Evolutionary conservation across 2,329 filamentous ascomycete species (phyloP).

Genomic region (Aspergillus unguis): DNA sequence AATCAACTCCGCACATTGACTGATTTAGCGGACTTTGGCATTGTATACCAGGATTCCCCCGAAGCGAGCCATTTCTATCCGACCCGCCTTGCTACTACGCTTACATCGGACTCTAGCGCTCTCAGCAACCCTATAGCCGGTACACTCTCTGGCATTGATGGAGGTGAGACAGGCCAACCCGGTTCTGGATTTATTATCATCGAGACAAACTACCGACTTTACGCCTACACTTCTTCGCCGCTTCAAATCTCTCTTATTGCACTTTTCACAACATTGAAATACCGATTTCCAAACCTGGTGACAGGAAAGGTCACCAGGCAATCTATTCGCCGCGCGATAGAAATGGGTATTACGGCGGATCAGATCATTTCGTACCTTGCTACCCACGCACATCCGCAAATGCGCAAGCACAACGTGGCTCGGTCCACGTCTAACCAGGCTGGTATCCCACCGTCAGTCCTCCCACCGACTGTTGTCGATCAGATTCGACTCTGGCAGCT

Average conservation of each 20-base stretch:
- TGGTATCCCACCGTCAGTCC: slow-evolving; percentile 56
- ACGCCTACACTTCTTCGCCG: slow-evolving; percentile 92
- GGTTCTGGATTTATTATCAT: slow-evolving; percentile 79
- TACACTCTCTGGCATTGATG: slow-evolving; percentile 48
- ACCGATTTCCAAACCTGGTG: slow-evolving; percentile 91
- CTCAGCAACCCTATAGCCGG: slow-evolving; percentile 70
- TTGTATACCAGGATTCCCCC: slow-evolving; percentile 65
- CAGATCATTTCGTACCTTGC: slow-evolving; percentile 93
- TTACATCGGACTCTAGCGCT: slow-evolving; percentile 72
- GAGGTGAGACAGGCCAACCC: slow-evolving; percentile 29
- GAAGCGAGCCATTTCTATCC: slow-evolving; percentile 68
- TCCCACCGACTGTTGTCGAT: slow-evolving; percentile 94
- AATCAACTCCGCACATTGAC: slow-evolving; percentile 86
- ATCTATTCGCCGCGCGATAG: slow-evolving; percentile 82
- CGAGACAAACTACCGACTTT: slow-evolving; percentile 96
- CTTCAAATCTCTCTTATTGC: slow-evolving; percentile 91
- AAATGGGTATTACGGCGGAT: slow-evolving; percentile 86
- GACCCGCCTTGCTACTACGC: slow-evolving; percentile 86
- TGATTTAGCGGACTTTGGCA: slow-evolving; percentile 85
- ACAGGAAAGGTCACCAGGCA: slow-evolving; percentile 85
- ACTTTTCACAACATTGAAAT: slow-evolving; percentile 81
- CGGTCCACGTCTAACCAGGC: slow-evolving; percentile 39
- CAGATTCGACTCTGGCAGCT: slow-evolving; percentile 98
- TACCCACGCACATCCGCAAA: slow-evolving; percentile 90
- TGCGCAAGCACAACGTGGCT: slow-evolving; percentile 61